Evolutionary conservation across 352 stramenopile species (phyloP).

Genomic region (Globisporangium iwayamae): DNA sequence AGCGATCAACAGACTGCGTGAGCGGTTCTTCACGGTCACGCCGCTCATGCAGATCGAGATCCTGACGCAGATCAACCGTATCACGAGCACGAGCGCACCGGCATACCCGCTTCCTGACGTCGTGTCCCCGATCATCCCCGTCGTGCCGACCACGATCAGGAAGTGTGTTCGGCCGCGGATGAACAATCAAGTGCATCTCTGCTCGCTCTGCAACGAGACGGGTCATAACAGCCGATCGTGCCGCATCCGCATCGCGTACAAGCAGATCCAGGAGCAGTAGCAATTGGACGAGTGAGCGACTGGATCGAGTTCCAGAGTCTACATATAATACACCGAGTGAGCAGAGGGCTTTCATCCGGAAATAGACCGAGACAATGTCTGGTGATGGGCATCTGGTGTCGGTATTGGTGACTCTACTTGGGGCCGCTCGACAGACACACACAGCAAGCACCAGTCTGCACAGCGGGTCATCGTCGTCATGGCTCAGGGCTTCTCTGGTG

Average conservation of each 20-base stretch:
- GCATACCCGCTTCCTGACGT: neutral
- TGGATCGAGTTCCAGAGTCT: neutral
- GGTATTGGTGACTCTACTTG: neutral
- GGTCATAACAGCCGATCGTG: constrained; percentile 1
- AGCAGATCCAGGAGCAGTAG: neutral
- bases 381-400: constrained; percentile 4
- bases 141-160: neutral
- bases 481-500: constrained; percentile 35
- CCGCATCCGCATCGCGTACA: neutral
- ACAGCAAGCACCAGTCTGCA: neutral
- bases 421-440: neutral
- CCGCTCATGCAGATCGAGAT: constrained; percentile 5
- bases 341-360: neutral
- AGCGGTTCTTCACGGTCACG: constrained; percentile 1
- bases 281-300: neutral
- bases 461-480: constrained; percentile 1
- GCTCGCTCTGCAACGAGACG: constrained; percentile 3
- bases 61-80: constrained; percentile 6
- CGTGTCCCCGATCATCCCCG: neutral
- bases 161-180: neutral
- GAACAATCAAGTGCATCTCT: constrained; percentile 3
- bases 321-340: neutral
- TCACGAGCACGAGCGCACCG: neutral
- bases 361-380: neutral
- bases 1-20: neutral